Base-by-base conservation (phyloP, 2,329 filamentous ascomycete genomes). In the Karstenula rhodostoma region DNA sequence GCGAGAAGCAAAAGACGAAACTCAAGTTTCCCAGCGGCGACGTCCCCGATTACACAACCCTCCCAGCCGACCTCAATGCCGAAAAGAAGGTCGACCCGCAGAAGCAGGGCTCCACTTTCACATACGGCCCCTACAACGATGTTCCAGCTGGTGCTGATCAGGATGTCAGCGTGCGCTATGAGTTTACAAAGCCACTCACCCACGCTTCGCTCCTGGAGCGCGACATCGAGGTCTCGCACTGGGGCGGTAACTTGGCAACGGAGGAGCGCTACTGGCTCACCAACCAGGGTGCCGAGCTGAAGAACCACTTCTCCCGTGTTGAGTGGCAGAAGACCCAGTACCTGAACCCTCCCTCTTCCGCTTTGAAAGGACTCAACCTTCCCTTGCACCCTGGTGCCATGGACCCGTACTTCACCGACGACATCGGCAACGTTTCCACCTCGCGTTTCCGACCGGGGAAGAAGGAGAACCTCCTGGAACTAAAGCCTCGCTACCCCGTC, bases 351-450 rank as follows among this genome's bases (percentile, higher is more conserved):
- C 83, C 87, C 13, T 90, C 87, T 8, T 88, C 87, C 32, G 94
- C 95, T 1, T 84, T 98, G 64, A 94, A 90, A 77, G 90, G 93
- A 75, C 81, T 99, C 62, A 89, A 86, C 66, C 89, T 97, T 71
- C 91, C 93, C 15, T 87, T 99, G 55, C 87, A 86, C 55, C 85
- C 89, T 17, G 93, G 94, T 65, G 93, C 91, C 64, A 85, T 88
- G 57, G 92, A 97, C 73, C 87, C 94, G 5, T 99, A 99, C 84
- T 99, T 95, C 79, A 94, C 90, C 53, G 95, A 99, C 76, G 91
- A 93, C 70, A 96, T 99, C 73, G 95, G 95, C 68, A 99, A 99
- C 74, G 93, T 99, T 32, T 96, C 94, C 29, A 99, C 95, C 0
- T 97, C 93, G 58, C 87, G 87, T 64, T 99, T 96, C 85, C 87